Conservation (phyloP, 2,329 filamentous ascomycete genomes). For the Tolypocladium amazonense region DNA sequence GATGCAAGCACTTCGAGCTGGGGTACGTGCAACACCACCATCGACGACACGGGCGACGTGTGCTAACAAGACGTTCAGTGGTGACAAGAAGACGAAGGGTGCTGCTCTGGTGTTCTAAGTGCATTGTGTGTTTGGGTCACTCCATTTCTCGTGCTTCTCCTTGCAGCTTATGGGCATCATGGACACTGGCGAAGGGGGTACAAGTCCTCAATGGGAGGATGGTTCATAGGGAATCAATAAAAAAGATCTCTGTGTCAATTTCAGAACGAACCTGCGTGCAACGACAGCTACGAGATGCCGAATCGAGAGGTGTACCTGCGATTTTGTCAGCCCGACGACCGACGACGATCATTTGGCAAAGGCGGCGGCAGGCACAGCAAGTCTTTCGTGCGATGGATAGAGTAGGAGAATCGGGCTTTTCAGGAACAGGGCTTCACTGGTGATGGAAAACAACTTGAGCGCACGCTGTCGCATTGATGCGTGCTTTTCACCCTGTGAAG, state of each 20-base stretch:
- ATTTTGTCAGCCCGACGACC: not conserved
- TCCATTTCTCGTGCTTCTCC: constrained; percentile 30
- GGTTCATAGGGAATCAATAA: constrained; percentile 35
- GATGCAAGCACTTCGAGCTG: constrained; percentile 99
- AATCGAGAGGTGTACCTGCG: not conserved
- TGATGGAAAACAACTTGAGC: not conserved
- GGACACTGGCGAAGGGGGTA: constrained; percentile 38
- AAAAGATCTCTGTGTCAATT: constrained; percentile 12
- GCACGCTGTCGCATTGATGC: not conserved
- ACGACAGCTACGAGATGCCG: not conserved
- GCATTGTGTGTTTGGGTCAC: constrained; percentile 36
- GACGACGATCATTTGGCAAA: not conserved
- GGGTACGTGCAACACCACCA: constrained; percentile 53
- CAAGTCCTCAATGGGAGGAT: constrained; percentile 31
- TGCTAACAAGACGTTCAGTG: constrained; percentile 51
- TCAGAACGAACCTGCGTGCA: not conserved
- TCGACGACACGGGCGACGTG: not conserved
- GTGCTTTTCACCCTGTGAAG: not conserved
- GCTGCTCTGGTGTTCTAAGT: constrained; percentile 98
- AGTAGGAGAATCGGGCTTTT: not conserved
- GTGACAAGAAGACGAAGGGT: constrained; percentile 99
- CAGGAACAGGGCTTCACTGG: not conserved
- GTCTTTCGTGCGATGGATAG: not conserved
- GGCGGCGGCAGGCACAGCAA: not conserved
- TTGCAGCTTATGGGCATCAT: constrained; percentile 35